These are phyloP conservation scores for Leccinum proliferum DNA, from an alignment of 1,284 basidiomycete genomes.

Conservation along the genomic window DNA sequence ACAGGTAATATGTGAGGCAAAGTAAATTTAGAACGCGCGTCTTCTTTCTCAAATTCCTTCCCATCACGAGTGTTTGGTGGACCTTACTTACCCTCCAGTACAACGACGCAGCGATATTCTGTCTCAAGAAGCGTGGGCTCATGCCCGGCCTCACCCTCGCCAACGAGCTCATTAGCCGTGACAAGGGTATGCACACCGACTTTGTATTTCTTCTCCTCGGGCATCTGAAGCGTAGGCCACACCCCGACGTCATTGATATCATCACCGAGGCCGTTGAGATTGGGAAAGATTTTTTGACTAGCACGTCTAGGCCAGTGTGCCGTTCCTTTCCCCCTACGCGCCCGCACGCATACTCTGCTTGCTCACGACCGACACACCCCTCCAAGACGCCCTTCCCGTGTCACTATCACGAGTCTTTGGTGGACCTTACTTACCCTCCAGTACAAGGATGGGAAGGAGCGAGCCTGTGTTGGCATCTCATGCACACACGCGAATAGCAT, in stretches of 20 bases:
- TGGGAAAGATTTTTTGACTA: slow-evolving; percentile 80
- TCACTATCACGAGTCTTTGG: slow-evolving; percentile 30
- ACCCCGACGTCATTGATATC: slow-evolving; percentile 76
- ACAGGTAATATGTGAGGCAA: no score
- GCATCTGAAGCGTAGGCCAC: slow-evolving; percentile 74
- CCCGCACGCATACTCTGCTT: neutral
- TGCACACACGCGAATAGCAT: no score
- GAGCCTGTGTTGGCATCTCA: no score
- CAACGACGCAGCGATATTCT: slow-evolving; percentile 80
- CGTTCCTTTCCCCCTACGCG: neutral
- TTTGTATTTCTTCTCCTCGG: slow-evolving; percentile 94
- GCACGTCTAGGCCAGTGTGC: slow-evolving; percentile 28
- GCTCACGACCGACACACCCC: neutral
- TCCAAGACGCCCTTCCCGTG: slow-evolving; percentile 64
- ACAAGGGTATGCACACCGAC: slow-evolving; percentile 98
- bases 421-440: no score
- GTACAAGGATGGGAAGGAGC: no score
- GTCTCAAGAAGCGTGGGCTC: slow-evolving; percentile 97
- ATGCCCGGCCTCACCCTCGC: slow-evolving; percentile 98
- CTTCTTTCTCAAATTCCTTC: no score
- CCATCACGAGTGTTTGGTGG: no score
- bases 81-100: no score
- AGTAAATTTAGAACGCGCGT: no score
- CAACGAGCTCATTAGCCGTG: slow-evolving; percentile 94
- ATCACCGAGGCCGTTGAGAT: slow-evolving; percentile 82